A percentile compares a stretch with the other conserved stretches of the same genome.
These are phyloP conservation scores for Globisporangium cylindrosporum DNA, from an alignment of 352 stramenopile species.

Conservation along the genomic window DNA sequence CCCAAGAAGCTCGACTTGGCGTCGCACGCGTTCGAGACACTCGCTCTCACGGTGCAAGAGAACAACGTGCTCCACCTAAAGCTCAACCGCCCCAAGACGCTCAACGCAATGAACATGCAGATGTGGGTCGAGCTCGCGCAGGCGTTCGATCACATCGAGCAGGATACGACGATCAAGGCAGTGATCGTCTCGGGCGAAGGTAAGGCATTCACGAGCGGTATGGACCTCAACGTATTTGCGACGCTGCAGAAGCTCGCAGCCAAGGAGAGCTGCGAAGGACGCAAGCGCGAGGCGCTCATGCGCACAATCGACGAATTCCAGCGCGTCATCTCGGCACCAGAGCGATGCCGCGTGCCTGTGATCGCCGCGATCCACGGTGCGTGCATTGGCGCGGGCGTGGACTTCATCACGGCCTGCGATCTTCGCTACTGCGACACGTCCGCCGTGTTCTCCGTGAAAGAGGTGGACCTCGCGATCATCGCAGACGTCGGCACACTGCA, in stretches of 20 bases:
- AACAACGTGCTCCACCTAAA: slow-evolving; percentile 74
- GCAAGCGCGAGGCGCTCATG: slow-evolving; percentile 81
- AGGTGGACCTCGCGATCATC: slow-evolving; percentile 88
- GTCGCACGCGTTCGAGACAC: slow-evolving; percentile 50
- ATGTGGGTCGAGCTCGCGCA: slow-evolving; percentile 83
- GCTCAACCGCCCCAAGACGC: slow-evolving; percentile 75
- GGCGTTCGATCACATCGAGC: slow-evolving; percentile 66
- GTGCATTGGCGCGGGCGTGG: slow-evolving; percentile 84
- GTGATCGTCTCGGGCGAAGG: slow-evolving; percentile 80
- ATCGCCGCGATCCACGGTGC: slow-evolving; percentile 77
- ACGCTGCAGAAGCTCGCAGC: slow-evolving; percentile 65
- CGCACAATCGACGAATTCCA: slow-evolving; percentile 83
- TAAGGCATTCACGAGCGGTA: slow-evolving; percentile 83
- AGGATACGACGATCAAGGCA: slow-evolving; percentile 61
- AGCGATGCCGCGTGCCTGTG: slow-evolving; percentile 82
- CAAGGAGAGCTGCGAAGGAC: slow-evolving; percentile 64
- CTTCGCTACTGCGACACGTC: slow-evolving; percentile 83
- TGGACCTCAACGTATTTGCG: slow-evolving; percentile 87
- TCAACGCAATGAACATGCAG: slow-evolving; percentile 90
- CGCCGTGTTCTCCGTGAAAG: slow-evolving; percentile 83
- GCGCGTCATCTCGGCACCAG: slow-evolving; percentile 75
- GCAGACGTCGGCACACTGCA: slow-evolving; percentile 88
- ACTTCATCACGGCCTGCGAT: slow-evolving; percentile 88
- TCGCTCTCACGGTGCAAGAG: slow-evolving; percentile 37
- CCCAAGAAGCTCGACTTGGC: slow-evolving; percentile 34